Base-by-base conservation (phyloP, 2,329 filamentous ascomycete species). In the Ilyonectria robusta region DNA sequence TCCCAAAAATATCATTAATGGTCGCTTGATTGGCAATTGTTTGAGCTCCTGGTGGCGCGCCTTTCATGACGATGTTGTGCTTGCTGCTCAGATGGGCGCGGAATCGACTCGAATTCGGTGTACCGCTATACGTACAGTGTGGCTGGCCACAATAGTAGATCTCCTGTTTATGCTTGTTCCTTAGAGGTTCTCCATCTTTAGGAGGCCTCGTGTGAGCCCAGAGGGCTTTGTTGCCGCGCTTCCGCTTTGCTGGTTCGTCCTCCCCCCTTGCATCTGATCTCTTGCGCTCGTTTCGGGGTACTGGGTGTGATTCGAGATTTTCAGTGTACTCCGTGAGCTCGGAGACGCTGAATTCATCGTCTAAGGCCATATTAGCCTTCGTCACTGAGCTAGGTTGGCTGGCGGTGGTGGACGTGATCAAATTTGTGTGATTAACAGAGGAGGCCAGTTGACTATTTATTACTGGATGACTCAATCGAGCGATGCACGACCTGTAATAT, bases 341-440 rank as follows among this genome's bases (percentile, higher is more conserved):
- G 47, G 47, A 50, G 47, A 50, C 21, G 47, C 47, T 50, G 47
- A 50, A 50, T 50, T 50, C 47, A 50, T 50, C 47, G n/a, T 29
- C 47, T 50, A 7, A 50, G 47, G 26, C 47, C 47, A 50, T 50
- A 50, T 50, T 50, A 50, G 47, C 47, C 47, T 50, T 50, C 47
- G n/a, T 50, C 47, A 50, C 47, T 50, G n/a, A 50, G 47, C 47
- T 50, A 50, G 47, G 21, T 50, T 50, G n/a, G 47, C 47, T 50
- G n/a, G 47, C 47, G 47, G 47, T 50, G 47, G 47, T 50, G n/a
- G 47, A 50, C 47, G 15, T 50, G n/a, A 50, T 50, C 47, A 50
- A 50, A 50, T 50, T 50, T 50, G 47, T 50, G 47, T 50, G n/a
- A 50, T 50, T 50, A 50, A 50, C 47, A 50, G 47, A 50, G 47